Base-by-base conservation (phyloP, 352 stramenopile species). In the Pythium monospermum region DNA sequence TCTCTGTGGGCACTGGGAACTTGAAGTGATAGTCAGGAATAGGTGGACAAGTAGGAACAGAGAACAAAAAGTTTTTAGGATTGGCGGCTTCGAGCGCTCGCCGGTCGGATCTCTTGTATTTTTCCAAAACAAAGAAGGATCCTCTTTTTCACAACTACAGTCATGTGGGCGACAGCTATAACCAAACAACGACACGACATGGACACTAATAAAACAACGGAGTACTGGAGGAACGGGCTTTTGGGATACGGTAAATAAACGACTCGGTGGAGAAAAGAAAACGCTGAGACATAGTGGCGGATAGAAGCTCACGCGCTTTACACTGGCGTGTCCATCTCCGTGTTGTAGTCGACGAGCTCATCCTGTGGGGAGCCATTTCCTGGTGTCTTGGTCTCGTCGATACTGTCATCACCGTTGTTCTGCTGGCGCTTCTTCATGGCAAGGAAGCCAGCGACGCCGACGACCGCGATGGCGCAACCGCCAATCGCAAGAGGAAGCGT, bases 381-480 rank as follows among this genome's bases (percentile, higher is more conserved):
- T 12, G 55, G 55, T 16, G 55, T 63, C 32, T 58, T 30, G 28
- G 32, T 25, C 30, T 48, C 35, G 1, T 27, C 52, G 37, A 38
- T 39, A 21, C 11, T 27, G 3, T 49, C 36, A 8, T 25, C 33
- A 16, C 26, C n/a, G 35, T 66, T 43, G 1, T 49, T 19, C 19
- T 46, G 47, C 57, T 68, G 64, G 43, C 69, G 71, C 49, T 77
- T 83, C 54, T 59, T 68, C 53, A 76, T 43, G 33, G 77, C 41
- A 27, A 65, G 54, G 35, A 75, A 65, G 33, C 61, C 71, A 27
- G 70, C 64, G 4, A 68, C 62, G 32, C 53, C 71, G 12, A 77
- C 61, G n/a, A 70, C 66, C 25, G 53, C 71, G 8, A 71, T 66
- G 25, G 68, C 61, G 52, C 68, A 79, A 16, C 66, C 71, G 22